Base-by-base conservation (phyloP, 116 monocot species). In the Thalassia testudinum region DNA sequence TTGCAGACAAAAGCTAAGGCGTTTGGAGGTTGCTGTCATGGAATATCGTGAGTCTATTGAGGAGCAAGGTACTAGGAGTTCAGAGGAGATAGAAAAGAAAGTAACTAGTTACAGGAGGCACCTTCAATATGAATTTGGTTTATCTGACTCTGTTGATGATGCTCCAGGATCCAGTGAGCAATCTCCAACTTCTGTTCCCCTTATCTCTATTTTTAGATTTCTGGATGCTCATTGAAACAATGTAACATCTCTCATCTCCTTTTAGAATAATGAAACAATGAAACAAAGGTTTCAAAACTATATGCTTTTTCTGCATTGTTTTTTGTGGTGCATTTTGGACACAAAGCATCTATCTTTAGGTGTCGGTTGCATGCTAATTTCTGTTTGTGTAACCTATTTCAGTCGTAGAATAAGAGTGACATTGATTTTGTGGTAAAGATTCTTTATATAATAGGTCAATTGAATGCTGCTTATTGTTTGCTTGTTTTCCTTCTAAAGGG, bases 21-120 rank as follows among this genome's bases (percentile, higher is more conserved):
- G 86, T 44, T 30, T 99, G 61, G 99, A 99, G 60, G 80, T 99
- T 69, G 80, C 86, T 68, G 90, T 99, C n/a, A 75, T 99, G 71
- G 90, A 99, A 60, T 99, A 90, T 14, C 85, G 90, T 57, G 99
- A 90, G 68, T 78, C 86, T 57, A 82, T 99, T 55, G 90, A 99
- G 62, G 86, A 99, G 57, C 56, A 59, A 64, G 86, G 97, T 25
- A 51, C 75, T 22, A 67, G 75, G 66, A 99, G 54, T 47, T 19
- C 58, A 1, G 90, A 90, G 26, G 99, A 99, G 56, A 86, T 90
- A 27, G 99, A 99, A 55, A 82, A 57, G 59, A 90, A 80, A 49
- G 83, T 99, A 15, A 73, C 77, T 18, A 53, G 13, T 54, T 74
- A 86, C 37, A 77, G 90, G 1, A 82, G 55, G 66, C 71, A 60